Conservation (phyloP, 2,329 filamentous ascomycete species). For the Diatrype stigma region DNA sequence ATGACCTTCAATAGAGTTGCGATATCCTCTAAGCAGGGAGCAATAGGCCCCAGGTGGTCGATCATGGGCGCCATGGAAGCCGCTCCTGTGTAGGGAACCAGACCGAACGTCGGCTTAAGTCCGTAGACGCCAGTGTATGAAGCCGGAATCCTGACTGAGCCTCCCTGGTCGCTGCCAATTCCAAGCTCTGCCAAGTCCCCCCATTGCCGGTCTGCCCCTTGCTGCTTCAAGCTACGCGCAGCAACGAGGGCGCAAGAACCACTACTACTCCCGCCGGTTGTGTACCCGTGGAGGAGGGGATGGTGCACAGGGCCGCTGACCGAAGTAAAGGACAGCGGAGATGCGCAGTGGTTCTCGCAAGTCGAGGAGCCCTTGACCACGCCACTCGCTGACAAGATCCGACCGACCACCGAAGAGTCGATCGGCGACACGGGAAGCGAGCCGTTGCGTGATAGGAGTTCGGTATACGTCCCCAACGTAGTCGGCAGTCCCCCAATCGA, state of each 20-base stretch:
- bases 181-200: constrained; percentile 19
- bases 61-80: constrained; percentile 36
- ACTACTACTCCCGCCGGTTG: constrained; percentile 19
- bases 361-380: constrained; percentile 13
- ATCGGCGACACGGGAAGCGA: constrained; percentile 11
- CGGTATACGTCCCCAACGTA: constrained; percentile 13
- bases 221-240: constrained; percentile 4
- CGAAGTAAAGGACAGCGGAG: constrained; percentile 13
- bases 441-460: constrained; percentile 7
- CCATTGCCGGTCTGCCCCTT: constrained; percentile 1
- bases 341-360: constrained; percentile 17
- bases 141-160: constrained; percentile 28
- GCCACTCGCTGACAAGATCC: constrained; percentile 11
- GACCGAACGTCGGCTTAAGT: constrained; percentile 35
- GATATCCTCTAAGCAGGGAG: constrained; percentile 34
- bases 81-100: constrained; percentile 42
- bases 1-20: constrained; percentile 34
- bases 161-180: constrained; percentile 28
- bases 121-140: constrained; percentile 29
- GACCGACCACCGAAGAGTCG: constrained; percentile 10
- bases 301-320: constrained; percentile 15
- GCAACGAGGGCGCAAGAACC: constrained; percentile 28
- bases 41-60: constrained; percentile 42
- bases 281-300: constrained; percentile 12
- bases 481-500: constrained; percentile 13